Conservation (phyloP, 345 rosid genomes). For the Rhodomyrtus tomentosa region DNA sequence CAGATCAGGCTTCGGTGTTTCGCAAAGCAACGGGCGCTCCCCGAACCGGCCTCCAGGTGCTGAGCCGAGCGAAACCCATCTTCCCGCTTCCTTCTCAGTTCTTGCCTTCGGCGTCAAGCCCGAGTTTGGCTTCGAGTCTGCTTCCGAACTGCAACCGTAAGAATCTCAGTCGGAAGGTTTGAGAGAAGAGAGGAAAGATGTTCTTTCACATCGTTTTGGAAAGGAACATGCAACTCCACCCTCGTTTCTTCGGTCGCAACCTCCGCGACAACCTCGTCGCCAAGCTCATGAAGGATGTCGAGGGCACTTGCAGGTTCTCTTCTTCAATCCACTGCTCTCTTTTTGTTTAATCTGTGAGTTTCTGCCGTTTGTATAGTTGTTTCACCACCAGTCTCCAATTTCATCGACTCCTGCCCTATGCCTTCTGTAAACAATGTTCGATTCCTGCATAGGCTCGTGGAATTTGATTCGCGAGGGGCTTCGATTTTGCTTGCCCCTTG, state of each 20-base stretch:
- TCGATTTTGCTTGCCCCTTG: not conserved
- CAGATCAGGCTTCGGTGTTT: not conserved
- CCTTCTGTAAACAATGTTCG: not conserved
- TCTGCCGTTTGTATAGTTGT: not conserved
- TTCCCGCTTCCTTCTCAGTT: too few species aligned
- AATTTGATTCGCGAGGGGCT: not conserved
- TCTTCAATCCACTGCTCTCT: not conserved
- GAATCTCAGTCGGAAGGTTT: not conserved
- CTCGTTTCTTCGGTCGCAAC: conserved; percentile 79
- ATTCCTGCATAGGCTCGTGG: not conserved
- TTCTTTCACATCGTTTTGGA: conserved; percentile 81
- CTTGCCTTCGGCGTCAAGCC: not conserved
- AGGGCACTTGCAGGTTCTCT: conserved; percentile 81
- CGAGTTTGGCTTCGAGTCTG: not conserved
- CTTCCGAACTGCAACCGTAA: not conserved
- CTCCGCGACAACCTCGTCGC: conserved; percentile 73
- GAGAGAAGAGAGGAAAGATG: conserved; percentile 17
- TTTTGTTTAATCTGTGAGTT: not conserved
- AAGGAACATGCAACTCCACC: conserved; percentile 90
- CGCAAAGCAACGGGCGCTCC: not conserved
- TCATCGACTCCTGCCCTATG: not conserved
- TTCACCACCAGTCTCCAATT: not conserved
- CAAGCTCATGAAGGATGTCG: conserved; percentile 92
- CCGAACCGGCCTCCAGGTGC: not conserved
- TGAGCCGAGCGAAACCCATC: not conserved